Conservation (phyloP, 1,284 basidiomycete species). For the Rhodotorula mucilaginosa region DNA sequence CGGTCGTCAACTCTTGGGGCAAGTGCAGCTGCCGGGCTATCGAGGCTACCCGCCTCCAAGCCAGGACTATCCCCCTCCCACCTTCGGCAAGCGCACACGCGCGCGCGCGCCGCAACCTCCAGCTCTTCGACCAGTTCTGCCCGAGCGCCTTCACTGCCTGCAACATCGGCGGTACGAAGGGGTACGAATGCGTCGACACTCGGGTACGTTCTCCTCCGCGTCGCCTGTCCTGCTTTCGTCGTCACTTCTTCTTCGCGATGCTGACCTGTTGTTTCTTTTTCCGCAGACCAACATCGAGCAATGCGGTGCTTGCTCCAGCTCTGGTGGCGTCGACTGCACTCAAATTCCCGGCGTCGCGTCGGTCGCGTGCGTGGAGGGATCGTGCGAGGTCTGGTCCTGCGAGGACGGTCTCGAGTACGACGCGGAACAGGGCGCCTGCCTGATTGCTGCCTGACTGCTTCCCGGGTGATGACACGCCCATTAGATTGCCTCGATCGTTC, state of each 20-base stretch:
- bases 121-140: constrained; percentile 15
- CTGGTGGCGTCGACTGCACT: constrained; percentile 40
- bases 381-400: constrained; percentile 12
- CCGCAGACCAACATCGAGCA: constrained; percentile 16
- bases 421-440: background rate
- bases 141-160: constrained; percentile 18
- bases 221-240: background rate
- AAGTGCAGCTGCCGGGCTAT: constrained; percentile 1
- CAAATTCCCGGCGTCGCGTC: constrained; percentile 23
- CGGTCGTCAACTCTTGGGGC: background rate
- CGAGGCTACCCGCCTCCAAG: background rate
- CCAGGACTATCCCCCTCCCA: background rate
- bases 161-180: constrained; percentile 4
- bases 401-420: background rate
- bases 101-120: constrained; percentile 16
- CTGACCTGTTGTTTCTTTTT: background rate
- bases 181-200: constrained; percentile 36
- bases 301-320: constrained; percentile 29
- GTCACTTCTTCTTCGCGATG: background rate
- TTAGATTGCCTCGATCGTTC: too few species aligned
- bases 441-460: background rate
- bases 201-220: background rate
- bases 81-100: constrained; percentile 10
- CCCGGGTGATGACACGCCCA: too few species aligned
- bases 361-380: constrained; percentile 13